Conservation (phyloP, 257 asterid species). For the Rauvolfia tetraphylla region DNA sequence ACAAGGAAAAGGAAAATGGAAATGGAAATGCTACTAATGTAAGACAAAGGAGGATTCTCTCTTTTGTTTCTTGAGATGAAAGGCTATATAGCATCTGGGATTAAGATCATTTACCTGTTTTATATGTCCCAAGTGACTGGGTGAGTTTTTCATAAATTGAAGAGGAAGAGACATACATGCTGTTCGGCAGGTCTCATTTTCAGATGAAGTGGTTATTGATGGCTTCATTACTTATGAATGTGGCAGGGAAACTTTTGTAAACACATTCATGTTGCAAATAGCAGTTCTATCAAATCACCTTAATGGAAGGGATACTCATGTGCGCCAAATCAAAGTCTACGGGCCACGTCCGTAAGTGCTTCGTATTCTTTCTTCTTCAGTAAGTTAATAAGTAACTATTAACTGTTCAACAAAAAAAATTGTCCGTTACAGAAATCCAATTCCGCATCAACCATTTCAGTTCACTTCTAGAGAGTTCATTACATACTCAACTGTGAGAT, state of each 20-base stretch:
- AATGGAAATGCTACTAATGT: neutral
- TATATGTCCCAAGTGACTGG: neutral
- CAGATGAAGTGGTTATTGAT: slow-evolving; percentile 1
- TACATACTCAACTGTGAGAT: slow-evolving; percentile 72
- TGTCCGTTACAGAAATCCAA: slow-evolving; percentile 66
- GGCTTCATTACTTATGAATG: neutral
- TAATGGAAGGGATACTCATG: slow-evolving; percentile 90
- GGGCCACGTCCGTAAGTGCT: slow-evolving; percentile 85
- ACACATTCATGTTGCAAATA: slow-evolving; percentile 95
- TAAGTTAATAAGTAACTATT: neutral
- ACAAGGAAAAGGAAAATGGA: neutral
- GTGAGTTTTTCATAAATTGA: neutral
- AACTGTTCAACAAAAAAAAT: slow-evolving; percentile 7
- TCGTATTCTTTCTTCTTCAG: neutral
- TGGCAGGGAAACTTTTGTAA: slow-evolving; percentile 88
- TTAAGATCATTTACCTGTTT: neutral
- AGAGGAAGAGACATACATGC: neutral
- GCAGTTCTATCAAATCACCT: slow-evolving; percentile 80
- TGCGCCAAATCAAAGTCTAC: slow-evolving; percentile 91
- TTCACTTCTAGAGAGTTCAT: slow-evolving; percentile 83
- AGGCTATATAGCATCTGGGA: neutral
- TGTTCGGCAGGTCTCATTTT: neutral
- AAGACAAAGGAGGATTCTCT: neutral
- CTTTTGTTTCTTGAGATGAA: neutral
- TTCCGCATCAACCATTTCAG: slow-evolving; percentile 87